Base-by-base conservation (phyloP, 164 flowering plant species). In the Hamamelis virginiana region DNA sequence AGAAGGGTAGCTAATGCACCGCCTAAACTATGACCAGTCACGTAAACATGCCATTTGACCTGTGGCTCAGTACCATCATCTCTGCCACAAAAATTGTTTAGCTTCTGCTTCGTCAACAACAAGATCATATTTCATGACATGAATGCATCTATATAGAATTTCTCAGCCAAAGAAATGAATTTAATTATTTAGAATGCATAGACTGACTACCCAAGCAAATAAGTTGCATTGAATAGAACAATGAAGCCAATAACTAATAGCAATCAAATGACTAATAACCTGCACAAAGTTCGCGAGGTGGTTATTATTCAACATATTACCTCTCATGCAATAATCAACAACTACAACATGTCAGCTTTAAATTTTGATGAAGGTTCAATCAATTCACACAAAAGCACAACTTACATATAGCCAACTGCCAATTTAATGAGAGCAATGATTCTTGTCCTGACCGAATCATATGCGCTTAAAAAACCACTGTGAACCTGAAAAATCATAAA, bases 11-110 rank as follows among this genome's bases (percentile, higher is more conserved):
- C 96, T 51, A 95, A 76, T 62, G 99, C 97, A 76, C 98, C 98
- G 70, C 98, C 98, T 75, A 95, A 81, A 72, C 99, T 95, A 75
- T 92, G 99, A 67, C 99, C 99, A 71, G 99, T 95, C 65, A 86
- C 89, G 76, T 87, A 95, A 43, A 92, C 83, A 72, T 91, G 91
- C 99, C 99, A 95, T 69, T 79, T 82, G n/a, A 75, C 59, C n/a
- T 51, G 68, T 38, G 69, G 74, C 61, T 84, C 85, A 59, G 62
- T 65, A 68, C 16, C 71, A 72, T 85, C 90, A 74, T 86, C 92
- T 56, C 97, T 95, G 93, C 62, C 64, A 69, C 59, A 56, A 53
- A 53, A 33, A 38, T 55, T 4, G 48, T 12, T 18, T 1, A 45
- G 9, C 16, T 43, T 14, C 38, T 21, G 47, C 5, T 9, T 64